Percentiles rank a stretch among this genome's conserved stretches.
Evolutionary conservation across 2,329 filamentous ascomycete genomes (phyloP).

Genomic region (Torrubiellomyces zombiae): DNA sequence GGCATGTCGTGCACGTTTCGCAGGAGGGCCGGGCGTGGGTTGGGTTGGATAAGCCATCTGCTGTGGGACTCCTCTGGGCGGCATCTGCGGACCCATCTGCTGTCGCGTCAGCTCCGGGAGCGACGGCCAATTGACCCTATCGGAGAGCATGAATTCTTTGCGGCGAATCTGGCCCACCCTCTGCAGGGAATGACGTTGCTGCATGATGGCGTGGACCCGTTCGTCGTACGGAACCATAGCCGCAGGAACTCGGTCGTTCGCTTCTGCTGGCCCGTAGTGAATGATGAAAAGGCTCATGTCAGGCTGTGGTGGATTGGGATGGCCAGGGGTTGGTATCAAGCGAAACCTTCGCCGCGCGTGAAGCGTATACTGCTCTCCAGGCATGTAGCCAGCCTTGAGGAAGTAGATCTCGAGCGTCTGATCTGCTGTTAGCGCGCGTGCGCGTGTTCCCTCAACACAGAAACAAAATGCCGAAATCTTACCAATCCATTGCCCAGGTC

Average conservation of each 20-base stretch:
- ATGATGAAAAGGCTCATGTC: slow-evolving; percentile 82
- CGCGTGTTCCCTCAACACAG: slow-evolving; percentile 5
- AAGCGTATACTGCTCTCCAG: slow-evolving; percentile 55
- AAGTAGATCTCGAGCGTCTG: slow-evolving; percentile 81
- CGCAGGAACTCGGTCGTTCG: slow-evolving; percentile 54
- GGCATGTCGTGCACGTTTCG: slow-evolving; percentile 35
- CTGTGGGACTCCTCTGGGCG: slow-evolving; percentile 34
- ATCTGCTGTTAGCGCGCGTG: neutral
- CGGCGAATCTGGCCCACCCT: slow-evolving; percentile 66
- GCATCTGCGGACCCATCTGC: slow-evolving; percentile 31
- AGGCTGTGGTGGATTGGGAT: slow-evolving; percentile 50
- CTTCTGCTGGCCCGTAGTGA: slow-evolving; percentile 69
- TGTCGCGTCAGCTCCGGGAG: slow-evolving; percentile 42
- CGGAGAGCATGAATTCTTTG: slow-evolving; percentile 89
- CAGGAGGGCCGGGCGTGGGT: slow-evolving; percentile 29
- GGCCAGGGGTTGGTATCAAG: slow-evolving; percentile 54
- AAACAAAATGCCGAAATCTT: too few species aligned
- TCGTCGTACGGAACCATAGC: slow-evolving; percentile 47
- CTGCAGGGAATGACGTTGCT: slow-evolving; percentile 47
- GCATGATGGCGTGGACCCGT: slow-evolving; percentile 42
- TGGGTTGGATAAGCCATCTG: slow-evolving; percentile 46
- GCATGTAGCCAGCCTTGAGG: slow-evolving; percentile 65
- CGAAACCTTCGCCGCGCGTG: slow-evolving; percentile 79
- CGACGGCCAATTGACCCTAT: slow-evolving; percentile 78
- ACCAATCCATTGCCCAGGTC: slow-evolving; percentile 48